A percentile compares a stretch with the other conserved stretches of the same genome.
phyloP scores from a whole-genome alignment of 1,284 basidiomycete genomes.

The Cystobasidium slooffiae region DNA sequence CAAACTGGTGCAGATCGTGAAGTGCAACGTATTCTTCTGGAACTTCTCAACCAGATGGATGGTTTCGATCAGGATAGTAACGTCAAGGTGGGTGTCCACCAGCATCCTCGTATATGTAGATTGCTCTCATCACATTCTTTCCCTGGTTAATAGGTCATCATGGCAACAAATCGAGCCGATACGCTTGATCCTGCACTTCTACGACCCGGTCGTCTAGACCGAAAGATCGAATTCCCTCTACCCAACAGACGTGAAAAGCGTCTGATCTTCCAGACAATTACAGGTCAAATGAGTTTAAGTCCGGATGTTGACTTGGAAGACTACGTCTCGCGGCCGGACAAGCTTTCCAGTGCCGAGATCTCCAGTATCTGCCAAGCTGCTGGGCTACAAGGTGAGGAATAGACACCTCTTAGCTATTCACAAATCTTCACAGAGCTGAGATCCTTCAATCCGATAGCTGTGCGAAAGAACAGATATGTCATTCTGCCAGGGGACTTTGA shows the following conservation, averaged over 20 bases:
- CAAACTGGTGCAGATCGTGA: constrained; percentile 99
- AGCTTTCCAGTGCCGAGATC: constrained; percentile 93
- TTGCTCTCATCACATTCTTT: not conserved
- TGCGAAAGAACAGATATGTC: constrained; percentile 96
- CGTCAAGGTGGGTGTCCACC: constrained; percentile 76
- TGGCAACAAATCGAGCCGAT: constrained; percentile 96
- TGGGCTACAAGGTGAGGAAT: constrained; percentile 79
- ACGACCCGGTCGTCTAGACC: constrained; percentile 94
- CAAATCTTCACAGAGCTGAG: not conserved
- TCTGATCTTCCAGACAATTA: constrained; percentile 97
- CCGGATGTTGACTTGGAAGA: constrained; percentile 99
- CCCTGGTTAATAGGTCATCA: constrained; percentile 75
- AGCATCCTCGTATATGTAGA: not conserved
- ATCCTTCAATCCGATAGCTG: constrained; percentile 65
- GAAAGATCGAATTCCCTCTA: constrained; percentile 98
- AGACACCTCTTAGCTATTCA: not conserved
- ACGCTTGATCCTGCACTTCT: constrained; percentile 95
- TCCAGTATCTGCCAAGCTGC: constrained; percentile 95
- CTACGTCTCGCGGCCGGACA: constrained; percentile 94
- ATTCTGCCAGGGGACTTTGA: constrained; percentile 98
- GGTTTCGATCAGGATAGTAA: constrained; percentile 99
- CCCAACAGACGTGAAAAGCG: constrained; percentile 94
- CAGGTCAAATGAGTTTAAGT: constrained; percentile 95
- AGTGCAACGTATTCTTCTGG: constrained; percentile 98
- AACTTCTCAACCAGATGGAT: constrained; percentile 99